Percentiles rank a stretch among this genome's conserved stretches.
Evolutionary conservation across 345 rosid genomes (phyloP).

Genomic region (Raphanus raphanistrum): DNA sequence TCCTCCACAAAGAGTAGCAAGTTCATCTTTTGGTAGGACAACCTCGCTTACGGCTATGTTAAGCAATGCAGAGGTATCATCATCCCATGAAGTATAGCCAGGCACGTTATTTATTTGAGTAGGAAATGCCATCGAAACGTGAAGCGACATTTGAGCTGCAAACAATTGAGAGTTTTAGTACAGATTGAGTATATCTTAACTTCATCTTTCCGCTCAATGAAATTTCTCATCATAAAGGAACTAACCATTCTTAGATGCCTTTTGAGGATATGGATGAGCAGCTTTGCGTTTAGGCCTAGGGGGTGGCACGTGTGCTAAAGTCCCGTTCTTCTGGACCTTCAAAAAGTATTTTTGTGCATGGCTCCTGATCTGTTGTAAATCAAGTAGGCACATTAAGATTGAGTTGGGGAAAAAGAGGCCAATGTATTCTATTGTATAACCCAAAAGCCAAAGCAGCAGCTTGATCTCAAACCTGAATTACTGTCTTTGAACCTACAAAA

Average conservation of each 20-base stretch:
- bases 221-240: background rate
- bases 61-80: constrained; percentile 57
- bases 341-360: constrained; percentile 89
- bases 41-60: constrained; percentile 30
- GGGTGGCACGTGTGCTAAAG: constrained; percentile 82
- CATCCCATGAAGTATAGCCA: constrained; percentile 47
- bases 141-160: constrained; percentile 55
- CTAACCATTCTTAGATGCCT: constrained; percentile 78
- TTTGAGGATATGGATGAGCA: constrained; percentile 91
- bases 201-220: background rate
- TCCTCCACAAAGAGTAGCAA: constrained; percentile 18
- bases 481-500: constrained; percentile 85
- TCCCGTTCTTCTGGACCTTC: constrained; percentile 81
- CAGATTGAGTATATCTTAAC: background rate
- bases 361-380: constrained; percentile 65
- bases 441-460: background rate
- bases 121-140: constrained; percentile 53
- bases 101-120: constrained; percentile 39
- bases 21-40: constrained; percentile 31
- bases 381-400: background rate
- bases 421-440: background rate
- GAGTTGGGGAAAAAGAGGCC: background rate
- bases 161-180: background rate
- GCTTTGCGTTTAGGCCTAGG: constrained; percentile 94
- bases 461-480: constrained; percentile 64